Base-by-base conservation (phyloP, 257 asterid species). In the Plantago major region DNA sequence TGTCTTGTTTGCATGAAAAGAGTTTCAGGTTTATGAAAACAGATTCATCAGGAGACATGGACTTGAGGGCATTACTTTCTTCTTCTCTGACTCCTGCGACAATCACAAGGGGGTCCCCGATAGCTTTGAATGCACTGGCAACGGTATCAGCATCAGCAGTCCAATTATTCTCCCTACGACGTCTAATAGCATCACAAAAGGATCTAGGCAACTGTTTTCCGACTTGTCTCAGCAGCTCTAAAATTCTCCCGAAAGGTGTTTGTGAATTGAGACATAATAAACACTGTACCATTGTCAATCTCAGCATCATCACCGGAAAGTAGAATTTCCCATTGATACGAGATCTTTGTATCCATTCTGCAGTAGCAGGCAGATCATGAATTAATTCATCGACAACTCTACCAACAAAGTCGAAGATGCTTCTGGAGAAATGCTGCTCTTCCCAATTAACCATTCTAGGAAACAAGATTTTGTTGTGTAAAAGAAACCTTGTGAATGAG, bases 91-190 rank as follows among this genome's bases (percentile, higher is more conserved):
- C 48, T 33, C 3, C 6, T 33, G 48, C 56, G 8, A 80, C 80
- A 60, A 76, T 57, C 57, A 84, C 73, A 11, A 82, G 49, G 38
- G 92, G 93, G 70, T 84, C 81, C 9, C 79, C 76, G 1, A 74
- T 64, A 17, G 45, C 33, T 57, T 65, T 61, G 52, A 76, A 76
- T 18, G 92, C 95, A 46, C 45, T 71, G 4, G 80, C 84, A 55
- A 79, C 48, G 11, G 53, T 66, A 45, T 67, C 48, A 11, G 53
- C 67, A 45, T 68, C 43, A 13, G n/a, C 10, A 67, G 38, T 14
- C 12, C 56, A 45, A 13, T 0, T 46, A 6, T n/a, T 19, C 28
- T 11, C 3, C 64, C 10, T 51, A 46, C 12, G 13, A 10, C 33
- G 55, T 11, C 7, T 42, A 49, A 84, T 49, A 48, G 71, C 78